These are phyloP conservation scores for Botrytis tulipae DNA, from an alignment of 2,329 filamentous ascomycete genomes.

Conservation along the genomic window DNA sequence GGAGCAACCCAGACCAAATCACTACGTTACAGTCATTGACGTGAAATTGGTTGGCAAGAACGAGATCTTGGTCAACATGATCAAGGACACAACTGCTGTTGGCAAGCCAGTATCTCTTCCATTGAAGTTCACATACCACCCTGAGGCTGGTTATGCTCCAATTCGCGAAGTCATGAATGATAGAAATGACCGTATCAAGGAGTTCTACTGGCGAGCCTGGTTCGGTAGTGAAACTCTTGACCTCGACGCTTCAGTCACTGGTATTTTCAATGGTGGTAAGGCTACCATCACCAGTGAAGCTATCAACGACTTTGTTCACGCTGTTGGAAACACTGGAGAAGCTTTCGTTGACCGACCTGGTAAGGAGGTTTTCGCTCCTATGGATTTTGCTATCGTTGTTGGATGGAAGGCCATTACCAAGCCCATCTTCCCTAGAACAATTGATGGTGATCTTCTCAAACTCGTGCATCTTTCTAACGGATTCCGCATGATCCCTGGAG, in stretches of 20 bases:
- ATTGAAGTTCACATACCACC: constrained; percentile 88
- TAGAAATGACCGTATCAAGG: constrained; percentile 97
- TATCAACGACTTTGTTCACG: constrained; percentile 98
- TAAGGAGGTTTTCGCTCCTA: constrained; percentile 91
- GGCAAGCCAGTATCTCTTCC: constrained; percentile 79
- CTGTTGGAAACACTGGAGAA: constrained; percentile 95
- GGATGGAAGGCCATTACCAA: constrained; percentile 99
- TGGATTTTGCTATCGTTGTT: constrained; percentile 98
- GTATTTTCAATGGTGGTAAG: constrained; percentile 85
- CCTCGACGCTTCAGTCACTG: constrained; percentile 80
- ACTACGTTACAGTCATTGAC: constrained; percentile 85
- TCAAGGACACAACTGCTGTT: constrained; percentile 87
- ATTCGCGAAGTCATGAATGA: constrained; percentile 95
- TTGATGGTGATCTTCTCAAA: constrained; percentile 94
- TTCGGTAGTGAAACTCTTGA: constrained; percentile 84
- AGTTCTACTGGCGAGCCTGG: constrained; percentile 98
- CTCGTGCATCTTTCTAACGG: constrained; percentile 95
- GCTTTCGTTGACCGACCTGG: constrained; percentile 94
- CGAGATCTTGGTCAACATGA: constrained; percentile 84
- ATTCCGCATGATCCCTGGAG: constrained; percentile 97
- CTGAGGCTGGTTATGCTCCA: constrained; percentile 94
- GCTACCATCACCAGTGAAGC: constrained; percentile 85
- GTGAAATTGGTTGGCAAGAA: constrained; percentile 72
- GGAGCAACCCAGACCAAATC: constrained; percentile 82
- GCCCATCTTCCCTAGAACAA: constrained; percentile 95